phyloP scores from a whole-genome alignment of 2,329 filamentous ascomycete species.

The Penicillium sp. region DNA sequence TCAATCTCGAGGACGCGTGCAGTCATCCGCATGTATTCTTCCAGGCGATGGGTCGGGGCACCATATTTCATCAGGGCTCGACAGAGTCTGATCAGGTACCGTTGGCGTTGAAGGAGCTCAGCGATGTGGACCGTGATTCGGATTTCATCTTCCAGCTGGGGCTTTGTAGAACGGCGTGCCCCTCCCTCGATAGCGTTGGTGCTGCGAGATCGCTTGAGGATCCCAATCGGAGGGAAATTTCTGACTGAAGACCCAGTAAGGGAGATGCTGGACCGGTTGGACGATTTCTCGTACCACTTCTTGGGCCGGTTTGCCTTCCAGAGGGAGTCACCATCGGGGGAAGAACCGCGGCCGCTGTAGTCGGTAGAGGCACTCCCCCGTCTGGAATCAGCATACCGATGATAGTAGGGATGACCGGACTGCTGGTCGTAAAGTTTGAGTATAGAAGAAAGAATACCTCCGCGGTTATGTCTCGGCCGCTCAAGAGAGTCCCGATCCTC shows the following conservation, averaged over 20 bases:
- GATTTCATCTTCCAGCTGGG: conserved; percentile 46
- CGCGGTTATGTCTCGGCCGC: conserved; percentile 63
- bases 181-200: conserved; percentile 29
- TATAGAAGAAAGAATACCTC: conserved; percentile 67
- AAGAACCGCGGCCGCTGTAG: conserved; percentile 28
- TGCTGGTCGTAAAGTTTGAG: conserved; percentile 64
- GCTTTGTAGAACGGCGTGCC: conserved; percentile 15
- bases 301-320: conserved; percentile 30
- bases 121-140: conserved; percentile 59
- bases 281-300: conserved; percentile 42
- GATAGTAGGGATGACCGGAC: conserved; percentile 26
- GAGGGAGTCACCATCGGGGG: conserved; percentile 26
- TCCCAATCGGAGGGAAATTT: conserved; percentile 27
- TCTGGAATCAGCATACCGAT: conserved; percentile 28
- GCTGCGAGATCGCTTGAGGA: conserved; percentile 37
- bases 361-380: conserved; percentile 30
- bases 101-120: conserved; percentile 70
- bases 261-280: conserved; percentile 35
- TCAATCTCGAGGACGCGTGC: conserved; percentile 84
- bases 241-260: conserved; percentile 28
- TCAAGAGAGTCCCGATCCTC: conserved; percentile 53
- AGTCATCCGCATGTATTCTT: conserved; percentile 87
- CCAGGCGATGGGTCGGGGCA: conserved; percentile 82
- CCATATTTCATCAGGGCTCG: conserved; percentile 84
- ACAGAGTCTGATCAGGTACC: conserved; percentile 79